These are phyloP conservation scores for Phytophthora gonapodyides DNA, from an alignment of 352 stramenopile genomes.

Conservation along the genomic window DNA sequence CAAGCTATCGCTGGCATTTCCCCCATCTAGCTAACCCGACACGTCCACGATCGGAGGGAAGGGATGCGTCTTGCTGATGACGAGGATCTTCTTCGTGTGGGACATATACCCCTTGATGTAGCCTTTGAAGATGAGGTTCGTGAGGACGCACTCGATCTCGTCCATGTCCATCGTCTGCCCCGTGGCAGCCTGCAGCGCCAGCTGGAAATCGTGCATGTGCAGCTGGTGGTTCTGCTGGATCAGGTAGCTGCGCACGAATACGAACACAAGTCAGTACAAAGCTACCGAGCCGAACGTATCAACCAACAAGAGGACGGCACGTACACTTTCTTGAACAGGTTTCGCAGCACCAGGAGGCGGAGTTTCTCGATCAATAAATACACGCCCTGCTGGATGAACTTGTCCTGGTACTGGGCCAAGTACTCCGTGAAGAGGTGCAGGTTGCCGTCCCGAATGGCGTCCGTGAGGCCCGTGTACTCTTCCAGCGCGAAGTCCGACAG, in stretches of 20 bases:
- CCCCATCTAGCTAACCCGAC: slow-evolving; percentile 47
- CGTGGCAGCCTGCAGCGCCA: slow-evolving; percentile 84
- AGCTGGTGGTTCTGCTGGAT: slow-evolving; percentile 91
- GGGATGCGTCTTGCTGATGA: slow-evolving; percentile 93
- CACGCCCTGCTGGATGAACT: slow-evolving; percentile 92
- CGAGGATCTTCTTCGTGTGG: slow-evolving; percentile 95
- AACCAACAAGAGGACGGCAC: slow-evolving; percentile 23
- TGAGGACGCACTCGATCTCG: slow-evolving; percentile 97
- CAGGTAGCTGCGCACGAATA: slow-evolving; percentile 54
- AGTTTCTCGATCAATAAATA: slow-evolving; percentile 98
- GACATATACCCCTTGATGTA: slow-evolving; percentile 98
- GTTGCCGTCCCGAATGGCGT: slow-evolving; percentile 92
- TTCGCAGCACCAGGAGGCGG: slow-evolving; percentile 94
- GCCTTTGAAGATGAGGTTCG: slow-evolving; percentile 97
- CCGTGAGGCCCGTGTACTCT: slow-evolving; percentile 88
- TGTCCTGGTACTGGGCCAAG: slow-evolving; percentile 89
- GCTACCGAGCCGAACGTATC: neutral
- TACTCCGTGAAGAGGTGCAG: slow-evolving; percentile 93
- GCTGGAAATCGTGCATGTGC: slow-evolving; percentile 89
- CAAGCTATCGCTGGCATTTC: slow-evolving; percentile 8
- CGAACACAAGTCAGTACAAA: slow-evolving; percentile 3
- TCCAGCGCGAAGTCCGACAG: slow-evolving; percentile 90
- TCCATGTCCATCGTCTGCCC: slow-evolving; percentile 92
- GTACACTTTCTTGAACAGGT: slow-evolving; percentile 97
- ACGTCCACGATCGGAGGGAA: slow-evolving; percentile 91